These are phyloP conservation scores for Cladophialophora exuberans DNA, from an alignment of 2,329 filamentous ascomycete species.

Conservation along the genomic window DNA sequence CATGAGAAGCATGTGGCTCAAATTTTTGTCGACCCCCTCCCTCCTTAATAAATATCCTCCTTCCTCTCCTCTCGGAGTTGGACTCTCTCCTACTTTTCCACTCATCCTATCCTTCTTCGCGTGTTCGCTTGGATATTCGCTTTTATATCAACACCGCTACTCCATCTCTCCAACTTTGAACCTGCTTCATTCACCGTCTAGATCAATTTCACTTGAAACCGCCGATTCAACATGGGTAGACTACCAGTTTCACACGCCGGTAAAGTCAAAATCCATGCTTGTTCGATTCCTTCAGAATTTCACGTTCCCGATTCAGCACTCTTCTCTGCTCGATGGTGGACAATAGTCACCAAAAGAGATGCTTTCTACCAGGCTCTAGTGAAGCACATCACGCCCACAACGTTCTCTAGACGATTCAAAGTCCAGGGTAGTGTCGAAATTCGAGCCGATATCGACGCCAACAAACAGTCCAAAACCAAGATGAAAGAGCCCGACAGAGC, in stretches of 20 bases:
- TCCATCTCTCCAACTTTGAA: too few species aligned
- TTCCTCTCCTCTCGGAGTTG: too few species aligned
- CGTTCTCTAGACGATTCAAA: neutral
- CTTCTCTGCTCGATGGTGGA: neutral
- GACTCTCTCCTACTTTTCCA: too few species aligned
- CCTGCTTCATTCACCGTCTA: neutral
- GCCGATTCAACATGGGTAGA: neutral
- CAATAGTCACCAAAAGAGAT: neutral
- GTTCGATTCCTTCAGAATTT: neutral
- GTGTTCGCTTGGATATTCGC: neutral
- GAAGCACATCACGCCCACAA: neutral
- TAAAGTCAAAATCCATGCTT: neutral
- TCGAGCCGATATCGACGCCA: neutral
- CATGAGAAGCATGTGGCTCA: neutral
- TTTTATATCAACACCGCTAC: neutral
- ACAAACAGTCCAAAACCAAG: too few species aligned
- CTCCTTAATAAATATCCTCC: neutral
- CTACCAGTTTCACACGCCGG: too few species aligned
- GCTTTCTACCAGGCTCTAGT: neutral
- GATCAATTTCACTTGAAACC: neutral
- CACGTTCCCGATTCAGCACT: neutral
- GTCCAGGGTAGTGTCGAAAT: neutral
- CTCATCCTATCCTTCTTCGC: neutral
- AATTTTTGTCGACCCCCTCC: neutral
- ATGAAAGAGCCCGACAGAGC: too few species aligned